Conservation (phyloP, 108 stramenopile species). For the Skeletonema menzelii region DNA sequence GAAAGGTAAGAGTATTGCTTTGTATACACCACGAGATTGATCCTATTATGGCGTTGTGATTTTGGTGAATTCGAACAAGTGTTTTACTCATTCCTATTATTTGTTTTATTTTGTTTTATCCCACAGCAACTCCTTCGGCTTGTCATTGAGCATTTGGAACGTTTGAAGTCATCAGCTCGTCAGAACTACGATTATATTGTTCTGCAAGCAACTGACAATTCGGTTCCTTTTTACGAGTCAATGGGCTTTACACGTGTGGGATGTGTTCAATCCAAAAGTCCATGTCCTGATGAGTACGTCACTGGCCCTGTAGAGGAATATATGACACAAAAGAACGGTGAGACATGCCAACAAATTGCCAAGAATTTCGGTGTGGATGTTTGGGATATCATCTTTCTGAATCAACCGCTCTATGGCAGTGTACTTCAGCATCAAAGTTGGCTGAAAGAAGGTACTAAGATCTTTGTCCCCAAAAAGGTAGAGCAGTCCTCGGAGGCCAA, state of each 20-base stretch:
- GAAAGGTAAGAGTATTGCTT: constrained; percentile 49
- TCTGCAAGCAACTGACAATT: constrained; percentile 89
- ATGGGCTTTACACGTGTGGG: constrained; percentile 89
- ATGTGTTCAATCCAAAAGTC: constrained; percentile 27
- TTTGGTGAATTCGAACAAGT: not conserved
- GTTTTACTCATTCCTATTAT: not conserved
- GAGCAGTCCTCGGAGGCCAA: constrained; percentile 5
- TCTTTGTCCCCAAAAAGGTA: constrained; percentile 57
- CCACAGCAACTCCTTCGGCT: constrained; percentile 61
- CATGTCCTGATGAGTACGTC: constrained; percentile 29
- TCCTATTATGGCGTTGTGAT: not conserved
- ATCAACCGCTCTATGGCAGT: constrained; percentile 51
- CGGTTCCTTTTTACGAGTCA: constrained; percentile 89
- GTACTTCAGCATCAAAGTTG: constrained; percentile 52
- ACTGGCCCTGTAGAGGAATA: constrained; percentile 59
- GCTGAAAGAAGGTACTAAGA: constrained; percentile 63
- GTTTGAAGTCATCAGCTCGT: constrained; percentile 47
- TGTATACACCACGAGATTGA: not conserved
- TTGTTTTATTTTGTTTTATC: not conserved
- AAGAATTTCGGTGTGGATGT: constrained; percentile 64
- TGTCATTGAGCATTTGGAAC: constrained; percentile 80
- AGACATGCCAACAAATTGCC: constrained; percentile 63
- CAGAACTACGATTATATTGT: constrained; percentile 87
- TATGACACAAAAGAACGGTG: constrained; percentile 52
- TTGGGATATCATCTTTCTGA: constrained; percentile 86